Percentiles rank a stretch among this genome's conserved stretches.
Evolutionary conservation across 2,329 filamentous ascomycete genomes (phyloP).

Genomic region (Verticillium isaacii): DNA sequence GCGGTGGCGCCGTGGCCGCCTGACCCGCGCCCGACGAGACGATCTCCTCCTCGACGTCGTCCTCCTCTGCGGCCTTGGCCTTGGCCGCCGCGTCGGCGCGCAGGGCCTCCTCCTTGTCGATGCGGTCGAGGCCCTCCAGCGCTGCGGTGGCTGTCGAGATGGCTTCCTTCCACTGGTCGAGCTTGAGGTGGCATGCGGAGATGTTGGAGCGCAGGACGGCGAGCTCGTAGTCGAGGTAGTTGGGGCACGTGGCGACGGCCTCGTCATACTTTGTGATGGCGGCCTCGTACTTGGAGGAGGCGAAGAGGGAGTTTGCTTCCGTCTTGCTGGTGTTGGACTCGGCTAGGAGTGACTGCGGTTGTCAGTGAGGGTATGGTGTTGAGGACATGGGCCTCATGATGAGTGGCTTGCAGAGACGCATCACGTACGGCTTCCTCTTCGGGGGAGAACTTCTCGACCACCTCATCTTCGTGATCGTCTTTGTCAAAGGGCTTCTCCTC

Average conservation of each 20-base stretch:
- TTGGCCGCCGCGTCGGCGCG: conserved; percentile 21
- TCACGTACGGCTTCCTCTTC: conserved; percentile 52
- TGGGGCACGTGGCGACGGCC: conserved; percentile 73
- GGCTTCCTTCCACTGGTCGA: conserved; percentile 80
- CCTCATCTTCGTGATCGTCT: conserved; percentile 21
- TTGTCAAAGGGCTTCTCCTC: conserved; percentile 2
- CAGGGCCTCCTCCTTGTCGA: conserved; percentile 35
- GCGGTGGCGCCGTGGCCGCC: conserved; percentile 33
- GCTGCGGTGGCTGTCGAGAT: conserved; percentile 68
- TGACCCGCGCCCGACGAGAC: conserved; percentile 53
- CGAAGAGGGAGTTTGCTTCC: conserved; percentile 77
- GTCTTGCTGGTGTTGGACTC: conserved; percentile 71
- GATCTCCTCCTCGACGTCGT: conserved; percentile 50
- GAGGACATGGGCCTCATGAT: neutral
- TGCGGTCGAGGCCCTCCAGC: conserved; percentile 64
- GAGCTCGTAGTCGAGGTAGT: conserved; percentile 81
- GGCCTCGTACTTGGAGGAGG: conserved; percentile 63
- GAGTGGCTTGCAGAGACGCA: neutral
- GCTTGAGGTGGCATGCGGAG: conserved; percentile 80
- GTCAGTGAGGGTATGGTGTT: neutral
- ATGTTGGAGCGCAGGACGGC: conserved; percentile 87
- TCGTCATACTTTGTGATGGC: conserved; percentile 81
- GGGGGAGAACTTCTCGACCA: conserved; percentile 38
- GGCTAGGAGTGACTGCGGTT: conserved; percentile 54
- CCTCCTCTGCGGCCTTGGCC: conserved; percentile 40